phyloP scores from a whole-genome alignment of 176 grass and related monocot species.

The Oryza coarctata region DNA sequence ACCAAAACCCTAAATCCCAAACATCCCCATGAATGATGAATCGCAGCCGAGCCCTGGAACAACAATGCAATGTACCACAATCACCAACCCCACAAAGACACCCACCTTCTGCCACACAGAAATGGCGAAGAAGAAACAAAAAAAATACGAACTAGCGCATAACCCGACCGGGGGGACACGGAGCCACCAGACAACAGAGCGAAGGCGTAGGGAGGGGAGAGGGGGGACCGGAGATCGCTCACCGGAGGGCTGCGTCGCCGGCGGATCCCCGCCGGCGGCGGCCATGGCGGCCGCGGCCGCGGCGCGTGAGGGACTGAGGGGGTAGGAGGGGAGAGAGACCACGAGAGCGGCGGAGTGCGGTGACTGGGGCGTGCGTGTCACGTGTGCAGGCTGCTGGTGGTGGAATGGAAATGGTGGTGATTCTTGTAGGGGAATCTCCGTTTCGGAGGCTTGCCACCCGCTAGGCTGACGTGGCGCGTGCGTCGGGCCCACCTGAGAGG shows the following conservation, averaged over 20 bases:
- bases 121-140: background rate
- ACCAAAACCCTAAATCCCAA: conserved; percentile 30
- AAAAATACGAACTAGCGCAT: background rate
- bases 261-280: background rate
- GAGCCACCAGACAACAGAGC: background rate
- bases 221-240: background rate
- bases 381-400: too few relatives aligned
- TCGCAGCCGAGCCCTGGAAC: background rate
- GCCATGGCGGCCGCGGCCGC: background rate
- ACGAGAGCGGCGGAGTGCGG: background rate
- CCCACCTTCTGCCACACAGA: background rate
- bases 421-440: background rate
- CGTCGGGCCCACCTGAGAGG: background rate
- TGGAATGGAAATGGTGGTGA: too few relatives aligned
- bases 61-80: conserved; percentile 1
- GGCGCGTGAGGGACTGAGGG: background rate
- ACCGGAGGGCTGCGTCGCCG: background rate
- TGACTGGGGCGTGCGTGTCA: background rate
- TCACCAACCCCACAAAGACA: background rate
- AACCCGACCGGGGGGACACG: background rate
- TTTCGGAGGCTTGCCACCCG: background rate
- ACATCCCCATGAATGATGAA: background rate
- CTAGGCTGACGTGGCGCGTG: background rate
- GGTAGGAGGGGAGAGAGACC: too few relatives aligned
- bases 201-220: background rate